Percentiles rank a stretch among this genome's conserved stretches.
These are phyloP conservation scores for Mrakia gelida DNA, from an alignment of 768 basidiomycete species.

Conservation along the genomic window DNA sequence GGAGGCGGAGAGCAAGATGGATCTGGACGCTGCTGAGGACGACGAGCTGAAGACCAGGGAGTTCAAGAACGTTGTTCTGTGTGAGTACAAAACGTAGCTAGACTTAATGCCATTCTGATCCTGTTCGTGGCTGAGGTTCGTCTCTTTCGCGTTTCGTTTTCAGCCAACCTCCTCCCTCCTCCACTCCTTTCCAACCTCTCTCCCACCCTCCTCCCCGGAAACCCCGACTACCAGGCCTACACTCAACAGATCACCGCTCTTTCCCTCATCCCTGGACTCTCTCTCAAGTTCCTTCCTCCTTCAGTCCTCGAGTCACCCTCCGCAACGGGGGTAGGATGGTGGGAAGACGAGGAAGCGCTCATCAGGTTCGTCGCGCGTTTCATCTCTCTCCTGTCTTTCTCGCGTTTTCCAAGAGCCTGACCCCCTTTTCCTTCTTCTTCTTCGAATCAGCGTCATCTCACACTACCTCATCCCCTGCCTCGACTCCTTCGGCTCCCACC, in stretches of 20 bases:
- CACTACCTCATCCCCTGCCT: constrained; percentile 28
- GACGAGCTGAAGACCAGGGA: background rate
- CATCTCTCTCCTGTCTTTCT: background rate
- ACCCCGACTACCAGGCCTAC: constrained; percentile 16
- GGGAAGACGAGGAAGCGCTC: constrained; percentile 28
- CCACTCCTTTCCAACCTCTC: background rate
- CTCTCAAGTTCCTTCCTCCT: constrained; percentile 30
- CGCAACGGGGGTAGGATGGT: constrained; percentile 12
- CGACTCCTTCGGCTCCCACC: constrained; percentile 31
- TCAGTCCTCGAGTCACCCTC: constrained; percentile 5
- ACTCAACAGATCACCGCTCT: constrained; percentile 28
- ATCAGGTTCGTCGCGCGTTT: constrained; percentile 13
- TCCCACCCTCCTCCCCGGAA: constrained; percentile 1
- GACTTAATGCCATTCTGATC: no score
- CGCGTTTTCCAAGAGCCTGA: background rate
- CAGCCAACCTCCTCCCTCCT: constrained; percentile 19
- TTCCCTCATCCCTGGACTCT: constrained; percentile 29
- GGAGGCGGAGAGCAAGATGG: constrained; percentile 1
- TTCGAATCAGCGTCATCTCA: constrained; percentile 15
- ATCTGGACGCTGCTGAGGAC: background rate
- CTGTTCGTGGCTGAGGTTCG: no score
- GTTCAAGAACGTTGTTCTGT: constrained; percentile 21
- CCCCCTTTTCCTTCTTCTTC: background rate
- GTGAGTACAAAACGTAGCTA: no score
- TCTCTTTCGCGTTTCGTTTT: no score